Evolutionary conservation across 164 flowering plant species (phyloP).

Genomic region (Kalanchoe fedtschenkoi): DNA sequence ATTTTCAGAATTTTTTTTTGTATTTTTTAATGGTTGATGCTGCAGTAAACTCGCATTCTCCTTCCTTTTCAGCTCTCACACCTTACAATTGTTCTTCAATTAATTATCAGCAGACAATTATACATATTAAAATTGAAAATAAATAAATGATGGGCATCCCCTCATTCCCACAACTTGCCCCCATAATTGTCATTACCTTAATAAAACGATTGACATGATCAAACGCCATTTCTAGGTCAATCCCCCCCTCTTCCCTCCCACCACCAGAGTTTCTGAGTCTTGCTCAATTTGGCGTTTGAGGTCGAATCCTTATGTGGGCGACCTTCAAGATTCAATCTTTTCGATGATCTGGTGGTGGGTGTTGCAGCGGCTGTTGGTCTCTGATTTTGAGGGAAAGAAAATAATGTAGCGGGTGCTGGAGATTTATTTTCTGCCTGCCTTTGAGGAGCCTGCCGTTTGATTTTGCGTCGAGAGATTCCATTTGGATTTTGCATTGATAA

Average conservation of each 20-base stretch:
- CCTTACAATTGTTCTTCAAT: neutral
- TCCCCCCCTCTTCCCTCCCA: neutral
- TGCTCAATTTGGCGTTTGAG: conserved; percentile 6
- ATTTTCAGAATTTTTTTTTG: conserved; percentile 1
- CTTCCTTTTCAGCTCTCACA: neutral
- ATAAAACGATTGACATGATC: neutral
- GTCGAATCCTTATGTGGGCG: neutral
- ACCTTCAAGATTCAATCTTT: conserved; percentile 1
- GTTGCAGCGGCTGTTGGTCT: neutral
- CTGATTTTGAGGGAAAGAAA: neutral
- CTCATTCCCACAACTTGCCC: neutral
- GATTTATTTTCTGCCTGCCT: conserved; percentile 8
- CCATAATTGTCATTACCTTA: neutral
- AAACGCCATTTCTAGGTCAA: conserved; percentile 4
- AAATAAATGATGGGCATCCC: neutral
- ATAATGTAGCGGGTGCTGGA: conserved; percentile 8
- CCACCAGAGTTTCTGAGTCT: conserved; percentile 10
- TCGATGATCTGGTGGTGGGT: neutral
- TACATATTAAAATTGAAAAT: neutral
- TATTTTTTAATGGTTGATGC: too few relatives aligned
- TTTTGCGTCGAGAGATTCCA: conserved; percentile 11
- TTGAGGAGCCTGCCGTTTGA: conserved; percentile 1
- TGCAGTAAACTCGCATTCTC: neutral
- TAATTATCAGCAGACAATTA: neutral
- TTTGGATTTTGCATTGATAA: neutral